Evolutionary conservation across 208 protist species (phyloP).

Genomic region (Acanthamoeba triangularis): DNA sequence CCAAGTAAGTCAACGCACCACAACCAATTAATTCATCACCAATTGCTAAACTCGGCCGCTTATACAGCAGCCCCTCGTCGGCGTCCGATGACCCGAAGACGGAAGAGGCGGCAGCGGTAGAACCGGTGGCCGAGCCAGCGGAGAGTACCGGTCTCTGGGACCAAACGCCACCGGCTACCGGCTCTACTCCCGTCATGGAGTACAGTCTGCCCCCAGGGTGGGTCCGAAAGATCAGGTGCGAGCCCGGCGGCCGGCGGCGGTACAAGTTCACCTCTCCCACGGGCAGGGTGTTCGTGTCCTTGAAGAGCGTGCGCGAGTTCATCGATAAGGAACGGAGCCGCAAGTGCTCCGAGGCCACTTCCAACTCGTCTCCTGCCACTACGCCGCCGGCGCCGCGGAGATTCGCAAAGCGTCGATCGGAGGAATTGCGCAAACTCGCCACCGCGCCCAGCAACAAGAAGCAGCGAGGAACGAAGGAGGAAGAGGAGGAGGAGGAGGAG

Average conservation of each 20-base stretch:
- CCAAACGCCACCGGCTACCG: no score
- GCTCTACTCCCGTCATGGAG: background rate
- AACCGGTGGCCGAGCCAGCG: background rate
- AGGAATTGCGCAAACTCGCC: background rate
- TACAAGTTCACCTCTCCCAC: background rate
- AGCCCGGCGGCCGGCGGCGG: background rate
- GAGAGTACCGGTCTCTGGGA: background rate
- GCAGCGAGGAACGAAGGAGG: background rate
- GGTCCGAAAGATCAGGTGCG: background rate
- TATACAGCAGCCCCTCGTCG: background rate
- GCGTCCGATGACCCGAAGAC: background rate
- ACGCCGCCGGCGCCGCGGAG: background rate
- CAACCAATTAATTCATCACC: no score
- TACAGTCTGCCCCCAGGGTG: background rate
- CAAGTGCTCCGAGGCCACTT: background rate
- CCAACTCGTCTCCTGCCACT: background rate
- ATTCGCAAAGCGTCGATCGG: background rate
- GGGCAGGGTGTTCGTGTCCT: background rate
- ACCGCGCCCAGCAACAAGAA: background rate
- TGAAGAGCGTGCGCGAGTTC: background rate
- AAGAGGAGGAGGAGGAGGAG: background rate
- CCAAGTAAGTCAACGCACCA: background rate
- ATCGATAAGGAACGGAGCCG: background rate
- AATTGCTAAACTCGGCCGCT: background rate
- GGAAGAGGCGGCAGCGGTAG: background rate